Evolutionary conservation across 208 protist species (phyloP).

Genomic region (Acanthamoeba sp.): DNA sequence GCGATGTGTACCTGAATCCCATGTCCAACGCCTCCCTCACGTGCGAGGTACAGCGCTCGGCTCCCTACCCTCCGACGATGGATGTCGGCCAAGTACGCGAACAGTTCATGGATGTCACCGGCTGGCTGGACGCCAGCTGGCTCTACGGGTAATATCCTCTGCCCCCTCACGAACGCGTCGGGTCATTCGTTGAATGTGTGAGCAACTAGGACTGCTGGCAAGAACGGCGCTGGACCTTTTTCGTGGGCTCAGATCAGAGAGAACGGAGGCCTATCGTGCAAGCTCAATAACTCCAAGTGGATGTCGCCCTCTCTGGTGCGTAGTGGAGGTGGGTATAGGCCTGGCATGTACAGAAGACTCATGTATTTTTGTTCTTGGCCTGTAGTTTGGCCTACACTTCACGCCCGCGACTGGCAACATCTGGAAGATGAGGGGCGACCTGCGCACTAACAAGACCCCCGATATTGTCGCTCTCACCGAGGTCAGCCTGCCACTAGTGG

Average conservation of each 20-base stretch:
- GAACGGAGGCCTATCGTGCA: background rate
- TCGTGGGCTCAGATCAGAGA: background rate
- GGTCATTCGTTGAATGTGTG: no score
- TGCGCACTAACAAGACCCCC: conserved; percentile 52
- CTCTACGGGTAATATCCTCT: conserved; percentile 58
- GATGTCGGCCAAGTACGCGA: background rate
- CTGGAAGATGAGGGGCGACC: conserved; percentile 29
- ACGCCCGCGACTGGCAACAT: background rate
- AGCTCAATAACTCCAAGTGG: conserved; percentile 26
- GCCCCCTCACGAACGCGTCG: background rate
- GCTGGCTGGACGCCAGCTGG: conserved; percentile 2
- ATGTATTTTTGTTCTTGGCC: no score
- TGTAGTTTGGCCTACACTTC: background rate
- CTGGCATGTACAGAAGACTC: no score
- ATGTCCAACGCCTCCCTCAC: background rate
- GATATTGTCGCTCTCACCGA: conserved; percentile 23
- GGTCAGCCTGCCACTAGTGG: background rate
- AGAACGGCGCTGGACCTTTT: background rate
- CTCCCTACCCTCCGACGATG: background rate
- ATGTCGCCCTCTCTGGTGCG: background rate
- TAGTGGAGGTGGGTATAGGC: background rate
- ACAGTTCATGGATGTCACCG: conserved; percentile 7
- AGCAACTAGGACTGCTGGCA: background rate
- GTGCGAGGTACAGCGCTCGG: background rate
- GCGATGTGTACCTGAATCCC: background rate